Percentiles rank a stretch among this genome's conserved stretches.
Conservation (phyloP, 306 rosid species). For the Cotoneaster glaucophyllus region DNA sequence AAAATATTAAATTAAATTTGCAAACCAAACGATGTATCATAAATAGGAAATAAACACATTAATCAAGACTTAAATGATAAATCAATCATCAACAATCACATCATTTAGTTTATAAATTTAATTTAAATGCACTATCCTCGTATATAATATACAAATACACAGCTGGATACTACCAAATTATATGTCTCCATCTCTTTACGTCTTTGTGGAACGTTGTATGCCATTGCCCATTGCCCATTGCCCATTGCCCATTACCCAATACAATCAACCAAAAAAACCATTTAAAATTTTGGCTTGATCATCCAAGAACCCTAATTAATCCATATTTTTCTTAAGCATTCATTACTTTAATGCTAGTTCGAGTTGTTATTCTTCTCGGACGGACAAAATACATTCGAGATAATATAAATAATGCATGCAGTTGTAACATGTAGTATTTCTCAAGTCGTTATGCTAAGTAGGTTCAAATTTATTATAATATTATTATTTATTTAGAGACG, state of each 20-base stretch:
- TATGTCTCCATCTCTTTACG: background rate
- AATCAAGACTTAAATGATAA: accelerated
- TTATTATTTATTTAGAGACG: no score
- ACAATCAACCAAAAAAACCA: background rate
- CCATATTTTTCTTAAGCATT: background rate
- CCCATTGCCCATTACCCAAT: background rate
- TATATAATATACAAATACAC: background rate
- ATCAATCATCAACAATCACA: no score
- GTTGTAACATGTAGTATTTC: background rate
- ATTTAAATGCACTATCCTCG: accelerated
- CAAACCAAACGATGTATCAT: no score
- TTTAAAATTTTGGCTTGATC: background rate
- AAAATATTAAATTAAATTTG: no score
- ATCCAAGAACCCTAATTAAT: background rate
- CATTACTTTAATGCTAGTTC: background rate
- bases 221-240: background rate
- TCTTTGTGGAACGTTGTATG: background rate
- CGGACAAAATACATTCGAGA: background rate
- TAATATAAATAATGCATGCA: background rate
- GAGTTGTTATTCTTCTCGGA: background rate
- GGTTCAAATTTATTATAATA: background rate
- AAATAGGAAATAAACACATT: no score
- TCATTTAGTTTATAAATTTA: no score
- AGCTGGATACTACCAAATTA: background rate
- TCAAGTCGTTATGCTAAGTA: background rate